Evolutionary conservation across 2,329 filamentous ascomycete species (phyloP).

Genomic region (Leptographium galeiforme): DNA sequence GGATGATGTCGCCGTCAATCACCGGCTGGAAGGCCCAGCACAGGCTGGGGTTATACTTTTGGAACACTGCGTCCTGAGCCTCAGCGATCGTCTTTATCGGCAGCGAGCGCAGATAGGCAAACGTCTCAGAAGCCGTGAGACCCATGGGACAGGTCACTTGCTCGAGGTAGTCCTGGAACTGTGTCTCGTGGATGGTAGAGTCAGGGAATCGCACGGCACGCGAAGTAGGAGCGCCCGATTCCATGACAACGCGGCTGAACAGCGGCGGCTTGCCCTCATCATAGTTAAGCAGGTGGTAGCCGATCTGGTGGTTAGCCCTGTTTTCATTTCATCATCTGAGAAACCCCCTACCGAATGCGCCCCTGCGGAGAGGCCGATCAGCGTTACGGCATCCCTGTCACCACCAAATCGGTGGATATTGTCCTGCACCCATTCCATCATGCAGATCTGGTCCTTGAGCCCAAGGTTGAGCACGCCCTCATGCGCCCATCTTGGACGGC

Average conservation of each 20-base stretch:
- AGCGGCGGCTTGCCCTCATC: constrained; percentile 21
- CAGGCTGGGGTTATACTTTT: constrained; percentile 20
- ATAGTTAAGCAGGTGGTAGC: constrained; percentile 36
- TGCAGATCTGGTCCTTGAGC: constrained; percentile 34
- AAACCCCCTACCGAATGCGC: constrained; percentile 30
- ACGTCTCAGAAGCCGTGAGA: constrained; percentile 29
- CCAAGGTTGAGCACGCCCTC: constrained; percentile 30
- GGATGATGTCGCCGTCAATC: constrained; percentile 22
- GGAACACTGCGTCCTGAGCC: constrained; percentile 21
- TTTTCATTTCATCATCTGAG: no score
- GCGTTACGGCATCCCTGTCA: constrained; percentile 31
- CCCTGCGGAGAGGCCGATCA: constrained; percentile 35
- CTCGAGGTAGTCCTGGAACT: constrained; percentile 31
- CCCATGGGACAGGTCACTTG: constrained; percentile 31
- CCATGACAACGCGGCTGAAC: constrained; percentile 23
- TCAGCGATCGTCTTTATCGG: constrained; percentile 16
- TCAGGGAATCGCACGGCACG: constrained; percentile 24
- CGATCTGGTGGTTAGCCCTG: constrained; percentile 25
- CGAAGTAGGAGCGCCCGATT: constrained; percentile 25
- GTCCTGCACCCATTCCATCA: constrained; percentile 40
- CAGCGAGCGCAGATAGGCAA: constrained; percentile 26
- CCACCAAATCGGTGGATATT: constrained; percentile 41
- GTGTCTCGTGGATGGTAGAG: constrained; percentile 33
- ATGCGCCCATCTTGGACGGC: constrained; percentile 27
- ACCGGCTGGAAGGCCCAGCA: constrained; percentile 41